Conservation (phyloP, 2,329 filamentous ascomycete genomes). For the Ploettnerulaceae sp. region DNA sequence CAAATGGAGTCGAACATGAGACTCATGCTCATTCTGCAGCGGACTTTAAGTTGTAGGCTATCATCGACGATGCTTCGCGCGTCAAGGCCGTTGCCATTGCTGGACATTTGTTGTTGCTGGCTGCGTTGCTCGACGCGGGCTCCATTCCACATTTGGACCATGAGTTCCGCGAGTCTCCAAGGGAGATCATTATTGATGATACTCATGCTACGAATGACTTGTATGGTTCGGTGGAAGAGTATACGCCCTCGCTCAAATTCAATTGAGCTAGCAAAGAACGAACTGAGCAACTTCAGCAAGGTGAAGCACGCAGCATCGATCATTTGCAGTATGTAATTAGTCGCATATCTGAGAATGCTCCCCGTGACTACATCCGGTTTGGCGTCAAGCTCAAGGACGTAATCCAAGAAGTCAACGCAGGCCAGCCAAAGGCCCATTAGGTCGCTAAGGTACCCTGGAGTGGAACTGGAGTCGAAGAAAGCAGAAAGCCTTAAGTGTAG, state of each 20-base stretch:
- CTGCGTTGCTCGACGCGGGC: constrained; percentile 34
- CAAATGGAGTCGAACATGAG: constrained; percentile 80
- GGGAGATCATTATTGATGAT: constrained; percentile 75
- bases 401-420: constrained; percentile 63
- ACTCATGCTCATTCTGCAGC: constrained; percentile 80
- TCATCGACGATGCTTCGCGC: constrained; percentile 49
- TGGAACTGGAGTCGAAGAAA: constrained; percentile 74
- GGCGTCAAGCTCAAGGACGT: constrained; percentile 49
- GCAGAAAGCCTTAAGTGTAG: constrained; percentile 73
- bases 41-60: constrained; percentile 73
- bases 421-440: constrained; percentile 72
- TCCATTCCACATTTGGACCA: constrained; percentile 81
- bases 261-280: constrained; percentile 68
- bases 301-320: constrained; percentile 76
- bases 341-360: constrained; percentile 57
- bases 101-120: constrained; percentile 39
- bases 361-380: constrained; percentile 12
- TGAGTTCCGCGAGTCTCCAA: constrained; percentile 75
- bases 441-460: constrained; percentile 67
- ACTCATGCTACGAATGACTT: constrained; percentile 65
- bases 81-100: constrained; percentile 34
- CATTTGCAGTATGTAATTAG: constrained; percentile 80
- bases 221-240: constrained; percentile 67
- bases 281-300: constrained; percentile 72
- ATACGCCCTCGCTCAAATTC: constrained; percentile 62